Evolutionary conservation across 2,329 filamentous ascomycete genomes (phyloP).

Genomic region (Coniochaeta ligniaria): DNA sequence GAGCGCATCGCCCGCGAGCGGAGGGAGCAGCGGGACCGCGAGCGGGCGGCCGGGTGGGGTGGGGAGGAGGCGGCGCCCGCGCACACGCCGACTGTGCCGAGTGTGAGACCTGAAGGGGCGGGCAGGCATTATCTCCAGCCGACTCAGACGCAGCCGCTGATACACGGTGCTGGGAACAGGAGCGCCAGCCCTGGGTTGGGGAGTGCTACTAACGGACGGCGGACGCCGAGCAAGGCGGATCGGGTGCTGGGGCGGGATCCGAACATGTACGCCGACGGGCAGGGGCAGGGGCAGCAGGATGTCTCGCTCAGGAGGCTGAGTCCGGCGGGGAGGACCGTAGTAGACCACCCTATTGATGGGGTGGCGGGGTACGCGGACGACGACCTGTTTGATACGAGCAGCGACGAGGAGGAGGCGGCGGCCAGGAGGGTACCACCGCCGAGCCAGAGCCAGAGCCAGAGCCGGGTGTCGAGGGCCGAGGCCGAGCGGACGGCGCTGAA

Average conservation of each 20-base stretch:
- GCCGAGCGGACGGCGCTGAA: conserved; percentile 13
- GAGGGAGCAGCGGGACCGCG: conserved; percentile 53
- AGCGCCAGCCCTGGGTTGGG: background rate
- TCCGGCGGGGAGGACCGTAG: conserved; percentile 32
- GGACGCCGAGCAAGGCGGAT: conserved; percentile 48
- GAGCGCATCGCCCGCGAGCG: conserved; percentile 54
- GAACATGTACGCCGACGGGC: conserved; percentile 43
- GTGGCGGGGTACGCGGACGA: conserved; percentile 30
- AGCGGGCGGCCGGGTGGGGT: conserved; percentile 60
- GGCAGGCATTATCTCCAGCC: conserved; percentile 23
- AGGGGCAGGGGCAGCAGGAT: conserved; percentile 21
- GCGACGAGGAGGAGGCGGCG: conserved; percentile 18
- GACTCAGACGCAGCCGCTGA: conserved; percentile 1
- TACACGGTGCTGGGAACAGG: conserved; percentile 10
- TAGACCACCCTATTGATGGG: conserved; percentile 3
- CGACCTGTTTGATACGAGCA: conserved; percentile 16
- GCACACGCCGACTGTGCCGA: conserved; percentile 11
- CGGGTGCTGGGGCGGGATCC: conserved; percentile 51
- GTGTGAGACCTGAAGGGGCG: conserved; percentile 13
- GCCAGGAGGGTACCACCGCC: conserved; percentile 11
- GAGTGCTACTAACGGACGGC: conserved; percentile 17
- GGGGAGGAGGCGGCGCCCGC: conserved; percentile 9
- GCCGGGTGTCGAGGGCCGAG: conserved; percentile 1
- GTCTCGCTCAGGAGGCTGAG: conserved; percentile 38
- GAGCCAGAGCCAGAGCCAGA: no score